Base-by-base conservation (phyloP, 495 filamentous ascomycete species). In the Neurospora sublineolata region DNA sequence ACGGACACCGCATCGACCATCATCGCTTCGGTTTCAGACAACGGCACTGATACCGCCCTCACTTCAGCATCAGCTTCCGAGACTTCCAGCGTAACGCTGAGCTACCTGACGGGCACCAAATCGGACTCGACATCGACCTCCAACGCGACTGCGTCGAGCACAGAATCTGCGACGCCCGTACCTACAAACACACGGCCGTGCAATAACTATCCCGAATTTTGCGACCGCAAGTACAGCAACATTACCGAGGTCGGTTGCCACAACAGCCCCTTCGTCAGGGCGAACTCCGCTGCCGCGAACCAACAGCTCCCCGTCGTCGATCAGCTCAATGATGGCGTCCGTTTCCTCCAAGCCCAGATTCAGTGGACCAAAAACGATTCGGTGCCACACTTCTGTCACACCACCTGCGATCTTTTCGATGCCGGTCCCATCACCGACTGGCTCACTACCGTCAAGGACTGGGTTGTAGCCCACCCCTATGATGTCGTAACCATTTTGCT, bases 401-500 rank as follows among this genome's bases (percentile, higher is more conserved):
- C 92, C 11, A 87, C 83, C 70, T 98, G 94, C 82, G 84, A 92
- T 70, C 79, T 97, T 18, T 85, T 97, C 33, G 88, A 97, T 75
- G 90, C 88, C 6, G 94, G 94, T 1, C 87, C 91, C 12, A 87
- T 95, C 30, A 87, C 92, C 70, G 83, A 86, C 38, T 95, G 93
- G 81, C 88, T 98, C 41, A 82, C 80, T 1, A 83, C 81, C 10
- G 90, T 98, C 30, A 84, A 84, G 68, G 75, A 80, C 64, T 98
- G 94, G 94, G 87, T 98, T 20, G 81, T 82, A 7, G 77, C 79
- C 2, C 89, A 98, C 75, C 93, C 93, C 0, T 95, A 93, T 79
- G 94, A 98, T 73, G 90, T 97, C 5, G 88, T 98, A n/a, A 97
- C 94, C 5, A 87, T 97, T 69, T 82, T 98, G 9, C 86, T 98